A percentile compares a stretch with the other conserved stretches of the same genome.
Evolutionary conservation across 2,329 filamentous ascomycete species (phyloP).

Genomic region (Hypoxylon sp.): DNA sequence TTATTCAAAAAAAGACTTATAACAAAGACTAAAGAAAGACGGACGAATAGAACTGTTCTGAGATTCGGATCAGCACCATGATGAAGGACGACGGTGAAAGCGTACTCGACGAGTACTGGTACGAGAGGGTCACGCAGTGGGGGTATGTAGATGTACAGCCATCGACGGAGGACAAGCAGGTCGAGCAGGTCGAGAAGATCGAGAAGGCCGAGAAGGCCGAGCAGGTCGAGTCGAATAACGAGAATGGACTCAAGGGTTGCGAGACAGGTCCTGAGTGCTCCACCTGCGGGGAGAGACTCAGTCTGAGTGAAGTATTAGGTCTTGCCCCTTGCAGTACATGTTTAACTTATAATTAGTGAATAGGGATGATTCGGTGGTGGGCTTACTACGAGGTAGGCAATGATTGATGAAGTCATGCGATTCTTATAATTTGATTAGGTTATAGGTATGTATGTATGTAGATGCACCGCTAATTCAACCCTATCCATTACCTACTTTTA

Average conservation of each 20-base stretch:
- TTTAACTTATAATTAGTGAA: constrained; percentile 25
- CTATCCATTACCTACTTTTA: neutral
- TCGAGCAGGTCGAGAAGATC: too few species aligned
- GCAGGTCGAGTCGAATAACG: neutral
- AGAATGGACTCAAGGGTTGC: constrained; percentile 1
- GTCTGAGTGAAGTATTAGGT: neutral
- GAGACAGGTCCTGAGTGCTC: constrained; percentile 33
- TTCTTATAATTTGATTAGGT: neutral
- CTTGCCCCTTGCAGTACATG: constrained; percentile 18
- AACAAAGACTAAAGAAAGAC: neutral
- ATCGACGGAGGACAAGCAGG: neutral
- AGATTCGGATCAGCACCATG: neutral
- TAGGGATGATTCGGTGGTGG: neutral
- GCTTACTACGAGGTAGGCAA: neutral
- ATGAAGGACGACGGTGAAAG: neutral
- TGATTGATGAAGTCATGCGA: constrained; percentile 3
- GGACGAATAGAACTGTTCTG: neutral
- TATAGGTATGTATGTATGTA: neutral
- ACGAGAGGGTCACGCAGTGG: constrained; percentile 16
- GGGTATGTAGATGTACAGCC: constrained; percentile 2
- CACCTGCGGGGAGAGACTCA: constrained; percentile 25
- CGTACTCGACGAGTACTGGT: constrained; percentile 36
- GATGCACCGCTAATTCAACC: neutral
- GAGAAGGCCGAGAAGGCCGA: too few species aligned
- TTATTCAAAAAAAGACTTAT: neutral